Conservation (phyloP, 1,284 basidiomycete genomes). For the Athelia sp. region DNA sequence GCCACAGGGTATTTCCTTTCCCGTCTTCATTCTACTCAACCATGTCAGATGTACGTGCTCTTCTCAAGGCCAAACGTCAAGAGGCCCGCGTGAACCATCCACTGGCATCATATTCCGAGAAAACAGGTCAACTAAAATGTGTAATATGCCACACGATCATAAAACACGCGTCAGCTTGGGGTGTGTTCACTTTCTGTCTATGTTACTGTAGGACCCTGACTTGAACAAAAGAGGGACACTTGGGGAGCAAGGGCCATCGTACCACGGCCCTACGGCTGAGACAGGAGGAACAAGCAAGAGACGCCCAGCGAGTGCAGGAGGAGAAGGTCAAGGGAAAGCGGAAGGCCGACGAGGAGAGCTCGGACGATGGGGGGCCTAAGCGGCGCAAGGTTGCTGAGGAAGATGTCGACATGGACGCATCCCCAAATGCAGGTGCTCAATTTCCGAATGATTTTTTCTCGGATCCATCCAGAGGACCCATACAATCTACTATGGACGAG, state of each 20-base stretch:
- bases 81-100: conserved; percentile 68
- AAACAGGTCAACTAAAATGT: conserved; percentile 63
- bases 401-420: conserved; percentile 7
- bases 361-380: conserved; percentile 25
- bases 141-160: conserved; percentile 55
- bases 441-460: conserved; percentile 79
- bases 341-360: conserved; percentile 32
- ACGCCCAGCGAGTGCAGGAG: conserved; percentile 27
- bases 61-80: conserved; percentile 73
- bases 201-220: too few relatives aligned
- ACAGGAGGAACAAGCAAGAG: conserved; percentile 43
- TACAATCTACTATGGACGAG: conserved; percentile 28
- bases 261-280: conserved; percentile 52
- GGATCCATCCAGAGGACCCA: conserved; percentile 54
- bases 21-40: not conserved
- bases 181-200: too few relatives aligned
- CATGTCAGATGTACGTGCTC: conserved; percentile 71
- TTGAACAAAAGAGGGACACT: conserved; percentile 40
- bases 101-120: conserved; percentile 58
- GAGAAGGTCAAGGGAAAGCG: conserved; percentile 34
- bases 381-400: conserved; percentile 26
- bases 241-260: conserved; percentile 76
- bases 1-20: too few relatives aligned
- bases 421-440: conserved; percentile 13
- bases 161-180: conserved; percentile 78